A percentile compares a stretch with the other conserved stretches of the same genome.
phyloP scores from a whole-genome alignment of 225 moss, liverwort and hornwort genomes.

The Pseudoscleropodium purum region DNA sequence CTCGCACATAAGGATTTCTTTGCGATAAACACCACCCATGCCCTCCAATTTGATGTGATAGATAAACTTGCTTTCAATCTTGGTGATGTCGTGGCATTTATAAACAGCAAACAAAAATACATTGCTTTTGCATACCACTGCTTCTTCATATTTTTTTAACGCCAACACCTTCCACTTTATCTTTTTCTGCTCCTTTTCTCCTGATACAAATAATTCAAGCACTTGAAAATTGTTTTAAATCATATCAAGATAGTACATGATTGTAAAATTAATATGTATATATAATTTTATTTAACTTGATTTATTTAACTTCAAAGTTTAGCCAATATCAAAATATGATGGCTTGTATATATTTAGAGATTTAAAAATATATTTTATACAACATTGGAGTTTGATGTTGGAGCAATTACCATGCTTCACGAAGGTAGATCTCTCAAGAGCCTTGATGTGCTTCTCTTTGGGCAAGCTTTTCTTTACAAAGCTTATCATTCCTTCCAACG shows the following conservation, averaged over 20 bases:
- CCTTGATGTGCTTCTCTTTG: background rate
- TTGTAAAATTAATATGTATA: background rate
- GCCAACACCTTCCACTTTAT: background rate
- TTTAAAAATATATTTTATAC: too few relatives aligned
- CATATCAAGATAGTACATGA: background rate
- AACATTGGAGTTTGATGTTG: background rate
- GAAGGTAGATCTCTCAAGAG: background rate
- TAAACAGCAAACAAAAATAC: conserved; percentile 4
- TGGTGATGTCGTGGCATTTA: background rate
- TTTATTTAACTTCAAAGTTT: background rate
- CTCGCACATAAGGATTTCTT: background rate
- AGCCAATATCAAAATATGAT: rapidly evolving
- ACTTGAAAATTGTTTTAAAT: too few relatives aligned
- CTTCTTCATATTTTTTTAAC: background rate
- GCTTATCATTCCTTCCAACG: conserved; percentile 15
- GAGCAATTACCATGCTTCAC: background rate
- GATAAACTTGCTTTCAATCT: background rate
- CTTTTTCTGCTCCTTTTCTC: background rate
- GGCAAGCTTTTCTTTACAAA: conserved; percentile 22
- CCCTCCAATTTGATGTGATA: conserved; percentile 3
- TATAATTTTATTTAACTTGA: background rate
- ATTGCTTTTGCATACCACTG: conserved; percentile 1
- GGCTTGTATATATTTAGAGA: too few relatives aligned
- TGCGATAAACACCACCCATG: background rate
- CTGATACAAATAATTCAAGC: background rate